A percentile compares a stretch with the other conserved stretches of the same genome.
phyloP scores from a whole-genome alignment of 257 asterid species.

The Penstemon barbatus region DNA sequence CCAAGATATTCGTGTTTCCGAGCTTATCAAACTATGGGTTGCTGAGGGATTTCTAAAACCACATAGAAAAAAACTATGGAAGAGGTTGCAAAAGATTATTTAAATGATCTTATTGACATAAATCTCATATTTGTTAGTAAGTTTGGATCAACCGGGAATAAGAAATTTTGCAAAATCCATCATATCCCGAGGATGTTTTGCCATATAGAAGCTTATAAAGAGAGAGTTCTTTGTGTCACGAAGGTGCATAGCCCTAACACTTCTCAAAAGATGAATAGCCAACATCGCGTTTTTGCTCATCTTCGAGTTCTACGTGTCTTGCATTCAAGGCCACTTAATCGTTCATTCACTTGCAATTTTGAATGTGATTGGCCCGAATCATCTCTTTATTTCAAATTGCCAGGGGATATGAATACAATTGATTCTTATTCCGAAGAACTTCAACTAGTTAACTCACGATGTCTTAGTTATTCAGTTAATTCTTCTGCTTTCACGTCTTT shows the following conservation, averaged over 20 bases:
- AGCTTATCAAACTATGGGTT: conserved; percentile 17
- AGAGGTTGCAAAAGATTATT: conserved; percentile 15
- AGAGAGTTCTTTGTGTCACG: not conserved
- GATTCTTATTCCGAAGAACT: not conserved
- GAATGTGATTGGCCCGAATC: not conserved
- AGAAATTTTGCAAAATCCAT: conserved; percentile 13
- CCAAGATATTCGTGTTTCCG: not conserved
- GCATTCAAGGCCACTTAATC: not conserved
- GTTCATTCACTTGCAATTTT: not conserved
- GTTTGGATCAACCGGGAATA: not conserved
- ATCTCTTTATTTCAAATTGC: not conserved
- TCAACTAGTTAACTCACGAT: not conserved
- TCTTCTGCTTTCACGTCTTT: not conserved
- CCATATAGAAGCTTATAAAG: not conserved
- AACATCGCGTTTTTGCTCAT: not conserved
- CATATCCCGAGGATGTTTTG: conserved; percentile 19
- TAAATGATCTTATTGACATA: conserved; percentile 21
- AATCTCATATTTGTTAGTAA: conserved; percentile 20
- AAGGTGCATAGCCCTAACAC: not conserved
- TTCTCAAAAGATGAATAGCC: not conserved
- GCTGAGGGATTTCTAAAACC: conserved; percentile 29
- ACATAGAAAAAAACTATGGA: conserved; percentile 19
- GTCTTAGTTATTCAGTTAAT: not conserved
- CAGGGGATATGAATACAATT: not conserved
- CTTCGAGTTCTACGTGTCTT: not conserved